Base-by-base conservation (phyloP, 2,329 filamentous ascomycete species). In the Clonostachys byssicola region DNA sequence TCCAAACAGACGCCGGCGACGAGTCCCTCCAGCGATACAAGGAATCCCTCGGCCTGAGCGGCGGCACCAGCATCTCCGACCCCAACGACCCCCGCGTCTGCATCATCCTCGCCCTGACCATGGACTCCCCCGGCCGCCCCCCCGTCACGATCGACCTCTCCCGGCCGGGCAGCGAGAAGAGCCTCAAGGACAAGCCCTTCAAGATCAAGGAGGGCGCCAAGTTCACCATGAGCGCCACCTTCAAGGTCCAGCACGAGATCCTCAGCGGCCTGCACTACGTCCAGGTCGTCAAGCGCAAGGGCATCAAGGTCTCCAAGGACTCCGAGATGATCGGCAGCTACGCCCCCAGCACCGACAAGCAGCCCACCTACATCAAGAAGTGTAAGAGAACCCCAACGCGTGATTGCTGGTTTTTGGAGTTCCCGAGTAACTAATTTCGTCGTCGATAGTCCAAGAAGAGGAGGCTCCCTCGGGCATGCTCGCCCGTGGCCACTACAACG, bases 261-360 rank as follows among this genome's bases (percentile, higher is more conserved):
- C 81, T 97, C 47, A 94, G 89, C 59, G 94, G 94, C 42, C 73
- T 99, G 64, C 95, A 96, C 74, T 99, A 97, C 68, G 81, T 99
- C 49, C 94, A 99, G 73, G 81, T 91, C 39, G 88, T 96, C 52
- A 95, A 94, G 80, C 80, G 92, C 59, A 91, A 91, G 77, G 88
- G 89, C 47, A 79, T 97, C 65, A 83, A 82, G 50, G 83, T 92
- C 51, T 89, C 87, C 75, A 99, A 96, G 81, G 88, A 94, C 62
- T 88, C 95, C 59, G 92, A 97, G 75, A 99, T 99, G 94, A 88
- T 99, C 80, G 91, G 92, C 57, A 95, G 89, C 60, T 99, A 92
- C 63, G 88, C 90, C 47, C 94, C 94, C 55, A 96, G 86, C 75
- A 97, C 92, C 16, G 87, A 90, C 53, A 88, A 90, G 70, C 89